These are phyloP conservation scores for Ustulina deusta DNA, from an alignment of 2,329 filamentous ascomycete genomes.

Conservation along the genomic window DNA sequence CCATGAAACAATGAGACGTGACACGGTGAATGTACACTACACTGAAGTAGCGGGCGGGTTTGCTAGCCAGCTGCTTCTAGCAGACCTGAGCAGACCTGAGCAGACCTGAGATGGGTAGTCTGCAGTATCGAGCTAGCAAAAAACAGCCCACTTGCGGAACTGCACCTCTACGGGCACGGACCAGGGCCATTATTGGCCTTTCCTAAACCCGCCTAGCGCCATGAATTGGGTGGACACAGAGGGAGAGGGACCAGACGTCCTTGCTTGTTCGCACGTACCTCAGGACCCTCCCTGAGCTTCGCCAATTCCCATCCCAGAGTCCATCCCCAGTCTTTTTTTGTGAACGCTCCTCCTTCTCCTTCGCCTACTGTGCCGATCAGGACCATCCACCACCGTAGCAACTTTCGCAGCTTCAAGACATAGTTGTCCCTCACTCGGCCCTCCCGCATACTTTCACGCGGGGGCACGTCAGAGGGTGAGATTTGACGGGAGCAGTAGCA, in stretches of 20 bases:
- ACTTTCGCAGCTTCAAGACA: conserved; percentile 17
- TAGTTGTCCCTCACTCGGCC: conserved; percentile 28
- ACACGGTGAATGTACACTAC: not conserved
- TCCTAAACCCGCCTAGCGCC: conserved; percentile 23
- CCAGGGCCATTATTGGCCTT: conserved; percentile 10
- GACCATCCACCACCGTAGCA: conserved; percentile 30
- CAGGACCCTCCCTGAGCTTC: conserved; percentile 38
- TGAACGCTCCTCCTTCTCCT: conserved; percentile 28
- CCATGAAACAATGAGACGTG: conserved; percentile 9
- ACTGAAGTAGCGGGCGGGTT: not conserved
- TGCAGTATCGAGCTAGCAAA: conserved; percentile 3
- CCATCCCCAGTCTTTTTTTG: conserved; percentile 41
- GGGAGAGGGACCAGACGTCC: conserved; percentile 17
- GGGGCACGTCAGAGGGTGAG: conserved; percentile 41
- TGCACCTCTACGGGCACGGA: conserved; percentile 28
- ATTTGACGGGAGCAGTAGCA: conserved; percentile 38
- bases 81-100: not conserved
- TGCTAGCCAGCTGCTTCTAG: not conserved
- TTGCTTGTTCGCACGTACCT: conserved; percentile 22
- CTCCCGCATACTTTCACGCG: conserved; percentile 36
- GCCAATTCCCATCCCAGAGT: conserved; percentile 33
- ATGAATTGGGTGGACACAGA: conserved; percentile 10
- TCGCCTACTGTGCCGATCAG: conserved; percentile 5
- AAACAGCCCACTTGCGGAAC: conserved; percentile 18
- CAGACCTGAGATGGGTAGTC: not conserved